Base-by-base conservation (phyloP, 2,329 filamentous ascomycete genomes). In the Fusarium sacchari region DNA sequence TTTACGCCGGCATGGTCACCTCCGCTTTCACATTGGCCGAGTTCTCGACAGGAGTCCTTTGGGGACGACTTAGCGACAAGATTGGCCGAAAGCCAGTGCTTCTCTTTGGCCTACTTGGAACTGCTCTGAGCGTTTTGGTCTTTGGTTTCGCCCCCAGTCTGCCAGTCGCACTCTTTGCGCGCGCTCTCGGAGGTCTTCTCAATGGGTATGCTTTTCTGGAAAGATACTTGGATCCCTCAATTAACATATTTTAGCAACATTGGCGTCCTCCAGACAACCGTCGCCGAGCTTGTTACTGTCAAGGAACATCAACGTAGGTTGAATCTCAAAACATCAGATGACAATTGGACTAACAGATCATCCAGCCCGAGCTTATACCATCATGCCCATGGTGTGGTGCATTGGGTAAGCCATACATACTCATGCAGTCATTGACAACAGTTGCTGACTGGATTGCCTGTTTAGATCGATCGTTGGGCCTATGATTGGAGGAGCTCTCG, bases 381-480 rank as follows among this genome's bases (percentile, higher is more conserved):
- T 98, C 76, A 98, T 99, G 95, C 96, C 96, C 12, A 94, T 97
- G 81, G 94, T 98, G 32, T 99, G 96, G 96, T 98, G 95, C 80
- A 88, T 99, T 79, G 96, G 96, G 87, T 94, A 86, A 84, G 87
- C 84, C 14, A 42, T 40, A 37, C 34, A 56, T 26, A 39, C 24
- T 49, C 22, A 14, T 47, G 37, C 53, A 55, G 37, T 46, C 30
- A 34, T 30, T 36, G 32, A 50, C 46, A 44, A 28, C 46, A 42
- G 28, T 55, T 60, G 63, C 79, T 82, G 71, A 81, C 77, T 56
- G n/a, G 18, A 34, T 44, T 66, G 24, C 75, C 80, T 77, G 76
- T 40, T 64, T 78, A 94, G 92, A 77, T 97, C 96, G 34, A 97
- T 98, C 77, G 88, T 98, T 76, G 96, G 96, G 39, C 95, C 96